Evolutionary conservation across 2,329 filamentous ascomycete species (phyloP), one percentile per base, ranked within the genome.

Genomic region (Penicillium janthinellum): DNA sequence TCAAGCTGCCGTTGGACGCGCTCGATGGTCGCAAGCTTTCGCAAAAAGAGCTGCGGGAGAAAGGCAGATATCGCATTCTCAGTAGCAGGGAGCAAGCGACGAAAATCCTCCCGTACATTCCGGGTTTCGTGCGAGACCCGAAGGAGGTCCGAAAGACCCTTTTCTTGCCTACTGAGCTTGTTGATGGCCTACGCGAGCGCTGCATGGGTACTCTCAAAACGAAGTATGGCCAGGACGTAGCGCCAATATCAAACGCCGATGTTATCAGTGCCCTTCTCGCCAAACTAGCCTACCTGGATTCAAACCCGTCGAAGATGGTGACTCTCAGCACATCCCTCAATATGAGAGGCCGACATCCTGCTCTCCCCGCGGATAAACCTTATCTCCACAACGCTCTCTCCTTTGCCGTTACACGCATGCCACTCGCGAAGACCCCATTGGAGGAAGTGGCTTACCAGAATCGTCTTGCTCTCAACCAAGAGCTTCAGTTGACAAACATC

Each of bases 381-480:
- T 42, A 53, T n/a, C 50, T 53, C 42, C 50, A 53, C 15, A 53
- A 53, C 14, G 38, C 12, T 2, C 25, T 31, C 10, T 42, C 15
- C 15, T 53, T 31, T 10, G 25, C 38, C 17, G 17, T 42, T 35
- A 0, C 28, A 2, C 38, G 39, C 2, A 20, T 31, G 10, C 38
- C 50, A 4, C 31, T 41, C 17, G 37, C 50, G 10, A 17, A 20
- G 20, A 39, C 39, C 7, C 17, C 50, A 7, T n/a, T 53, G 10
- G 50, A 25, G n/a, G 50, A 53, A 5, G 22, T 53, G n/a, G 50
- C 50, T 11, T 42, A 53, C 50, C 42, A 53, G 22, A 39, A 53
- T 15, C 50, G 50, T 25, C 38, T 42, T 7, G 50, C 50, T 7
- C 22, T 53, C 25, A 42, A 31, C n/a, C 15, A 53, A 42, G 22